phyloP scores from a whole-genome alignment of 305 asterid genomes.

The Fraxinus sp. region DNA sequence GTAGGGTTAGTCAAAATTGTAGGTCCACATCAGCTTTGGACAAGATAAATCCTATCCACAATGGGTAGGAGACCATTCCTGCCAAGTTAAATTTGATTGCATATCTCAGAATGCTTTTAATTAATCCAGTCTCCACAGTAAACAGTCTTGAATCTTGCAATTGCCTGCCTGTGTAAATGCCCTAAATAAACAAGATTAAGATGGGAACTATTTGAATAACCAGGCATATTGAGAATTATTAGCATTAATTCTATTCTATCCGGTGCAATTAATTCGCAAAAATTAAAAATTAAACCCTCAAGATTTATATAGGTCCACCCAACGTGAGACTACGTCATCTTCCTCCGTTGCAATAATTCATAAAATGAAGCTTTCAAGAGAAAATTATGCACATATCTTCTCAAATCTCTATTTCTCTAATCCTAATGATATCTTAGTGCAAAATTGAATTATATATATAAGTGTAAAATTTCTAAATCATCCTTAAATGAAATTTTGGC shows the following conservation, averaged over 20 bases:
- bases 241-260: not conserved
- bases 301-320: not conserved
- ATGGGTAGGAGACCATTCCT: not conserved
- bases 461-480: not conserved
- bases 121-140: not conserved
- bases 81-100: not conserved
- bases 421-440: not conserved
- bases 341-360: too few relatives aligned
- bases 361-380: not conserved
- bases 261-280: not conserved
- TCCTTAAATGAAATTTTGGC: not conserved
- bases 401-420: not conserved
- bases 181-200: not conserved
- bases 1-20: slow-evolving; percentile 16
- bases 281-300: too few relatives aligned
- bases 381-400: not conserved
- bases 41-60: too few relatives aligned
- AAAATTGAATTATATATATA: not conserved
- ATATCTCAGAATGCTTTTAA: not conserved
- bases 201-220: not conserved
- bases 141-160: not conserved
- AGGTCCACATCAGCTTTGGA: too few relatives aligned
- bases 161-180: not conserved
- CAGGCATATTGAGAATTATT: not conserved
- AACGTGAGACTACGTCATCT: not conserved